Evolutionary conservation across 2,329 filamentous ascomycete species (phyloP).

Genomic region (Paraphaeosphaeria sporulosa): DNA sequence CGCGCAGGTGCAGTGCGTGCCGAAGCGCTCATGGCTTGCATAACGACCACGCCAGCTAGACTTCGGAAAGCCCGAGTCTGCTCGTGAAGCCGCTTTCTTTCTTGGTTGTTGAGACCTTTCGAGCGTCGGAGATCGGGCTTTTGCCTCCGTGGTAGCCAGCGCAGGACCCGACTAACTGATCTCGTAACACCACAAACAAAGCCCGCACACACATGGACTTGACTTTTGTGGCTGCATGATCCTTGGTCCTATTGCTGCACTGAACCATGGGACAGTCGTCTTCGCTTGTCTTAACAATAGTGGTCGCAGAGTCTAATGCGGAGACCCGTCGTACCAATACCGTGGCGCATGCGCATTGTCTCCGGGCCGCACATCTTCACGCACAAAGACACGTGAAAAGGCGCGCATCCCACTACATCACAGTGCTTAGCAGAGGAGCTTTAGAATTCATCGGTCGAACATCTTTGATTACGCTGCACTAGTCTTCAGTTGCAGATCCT

Average conservation of each 20-base stretch:
- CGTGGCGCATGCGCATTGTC: background rate
- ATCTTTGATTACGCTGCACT: conserved; percentile 4
- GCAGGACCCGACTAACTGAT: background rate
- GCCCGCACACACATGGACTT: background rate
- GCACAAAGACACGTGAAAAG: background rate
- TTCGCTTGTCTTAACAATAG: background rate
- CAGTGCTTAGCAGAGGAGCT: background rate
- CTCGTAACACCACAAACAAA: background rate
- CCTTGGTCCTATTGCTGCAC: background rate
- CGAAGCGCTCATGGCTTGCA: too few species aligned
- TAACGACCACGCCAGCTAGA: too few species aligned
- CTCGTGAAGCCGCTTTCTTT: too few species aligned
- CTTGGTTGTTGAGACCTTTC: too few species aligned
- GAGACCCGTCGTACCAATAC: conserved; percentile 5
- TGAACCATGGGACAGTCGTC: background rate
- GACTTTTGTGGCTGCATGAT: background rate
- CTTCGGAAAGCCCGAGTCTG: too few species aligned
- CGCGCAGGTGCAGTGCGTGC: too few species aligned
- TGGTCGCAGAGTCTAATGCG: background rate
- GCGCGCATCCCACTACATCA: background rate
- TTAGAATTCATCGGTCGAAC: background rate
- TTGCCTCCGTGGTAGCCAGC: background rate
- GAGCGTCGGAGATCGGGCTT: too few species aligned
- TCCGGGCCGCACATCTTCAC: background rate
- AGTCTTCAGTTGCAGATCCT: background rate